Evolutionary conservation across 2,329 filamentous ascomycete species (phyloP).

Genomic region (Aspergillus persii): DNA sequence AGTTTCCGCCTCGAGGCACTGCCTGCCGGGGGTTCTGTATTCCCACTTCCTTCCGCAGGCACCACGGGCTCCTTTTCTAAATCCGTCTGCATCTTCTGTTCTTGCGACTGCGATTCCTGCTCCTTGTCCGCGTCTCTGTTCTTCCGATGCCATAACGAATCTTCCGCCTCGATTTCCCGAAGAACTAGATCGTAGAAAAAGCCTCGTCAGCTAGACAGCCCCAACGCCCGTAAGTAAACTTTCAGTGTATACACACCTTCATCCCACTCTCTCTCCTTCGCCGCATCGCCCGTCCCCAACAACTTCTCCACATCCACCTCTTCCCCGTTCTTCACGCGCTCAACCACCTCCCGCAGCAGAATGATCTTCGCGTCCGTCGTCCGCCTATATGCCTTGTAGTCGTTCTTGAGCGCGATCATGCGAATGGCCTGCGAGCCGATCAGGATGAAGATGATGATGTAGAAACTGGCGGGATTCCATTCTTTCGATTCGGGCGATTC

Average conservation of each 20-base stretch:
- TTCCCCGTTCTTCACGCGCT: slow-evolving; percentile 46
- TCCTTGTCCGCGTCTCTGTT: slow-evolving; percentile 11
- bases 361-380: slow-evolving; percentile 76
- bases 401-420: slow-evolving; percentile 76
- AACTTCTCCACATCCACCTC: slow-evolving; percentile 80
- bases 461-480: slow-evolving; percentile 81
- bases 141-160: slow-evolving; percentile 37
- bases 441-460: slow-evolving; percentile 75
- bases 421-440: slow-evolving; percentile 97
- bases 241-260: slow-evolving; percentile 57
- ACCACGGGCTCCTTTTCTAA: slow-evolving; percentile 16
- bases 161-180: slow-evolving; percentile 41
- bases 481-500: slow-evolving; percentile 53
- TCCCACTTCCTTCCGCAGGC: slow-evolving; percentile 8
- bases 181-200: slow-evolving; percentile 28
- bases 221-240: neutral
- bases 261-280: slow-evolving; percentile 82
- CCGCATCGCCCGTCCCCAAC: slow-evolving; percentile 73
- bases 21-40: slow-evolving; percentile 15
- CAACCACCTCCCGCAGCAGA: slow-evolving; percentile 64
- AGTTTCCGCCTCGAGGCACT: slow-evolving; percentile 22
- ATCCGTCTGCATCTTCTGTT: slow-evolving; percentile 7
- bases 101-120: slow-evolving; percentile 8
- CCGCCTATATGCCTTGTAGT: slow-evolving; percentile 69
- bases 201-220: slow-evolving; percentile 2